These are phyloP conservation scores for Trametes meyenii DNA, from an alignment of 768 basidiomycete genomes.

Conservation along the genomic window DNA sequence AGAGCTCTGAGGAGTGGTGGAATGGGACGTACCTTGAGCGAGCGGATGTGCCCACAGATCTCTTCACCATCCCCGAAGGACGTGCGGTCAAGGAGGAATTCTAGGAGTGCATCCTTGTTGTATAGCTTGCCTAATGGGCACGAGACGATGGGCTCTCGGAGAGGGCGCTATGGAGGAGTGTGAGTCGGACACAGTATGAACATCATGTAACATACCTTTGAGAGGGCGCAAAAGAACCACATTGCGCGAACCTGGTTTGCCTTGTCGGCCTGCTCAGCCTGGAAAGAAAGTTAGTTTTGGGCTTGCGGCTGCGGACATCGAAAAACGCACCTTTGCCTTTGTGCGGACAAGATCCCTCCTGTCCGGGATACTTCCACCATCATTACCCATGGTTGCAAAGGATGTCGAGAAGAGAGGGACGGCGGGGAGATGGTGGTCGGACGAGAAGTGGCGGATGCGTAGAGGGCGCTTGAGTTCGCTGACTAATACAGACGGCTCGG, in stretches of 20 bases:
- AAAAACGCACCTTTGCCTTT: conserved; percentile 61
- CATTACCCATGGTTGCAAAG: conserved; percentile 69
- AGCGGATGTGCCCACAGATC: conserved; percentile 91
- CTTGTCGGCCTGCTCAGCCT: conserved; percentile 88
- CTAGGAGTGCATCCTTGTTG: conserved; percentile 93
- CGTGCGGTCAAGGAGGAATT: conserved; percentile 82
- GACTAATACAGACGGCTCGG: neutral
- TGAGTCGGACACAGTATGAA: neutral
- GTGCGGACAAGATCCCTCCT: conserved; percentile 75
- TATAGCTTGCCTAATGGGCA: conserved; percentile 94
- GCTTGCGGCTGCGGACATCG: neutral
- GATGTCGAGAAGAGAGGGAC: neutral
- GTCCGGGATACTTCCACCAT: conserved; percentile 88
- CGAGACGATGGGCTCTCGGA: conserved; percentile 88
- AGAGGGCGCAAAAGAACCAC: conserved; percentile 94
- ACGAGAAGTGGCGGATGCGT: conserved; percentile 7
- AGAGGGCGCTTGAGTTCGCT: conserved; percentile 4
- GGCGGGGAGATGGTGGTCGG: conserved; percentile 13
- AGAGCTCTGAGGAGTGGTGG: neutral
- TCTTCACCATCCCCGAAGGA: conserved; percentile 89
- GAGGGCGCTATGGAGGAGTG: conserved; percentile 55
- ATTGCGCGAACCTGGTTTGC: conserved; percentile 84
- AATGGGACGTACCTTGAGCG: conserved; percentile 70
- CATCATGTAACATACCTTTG: conserved; percentile 63
- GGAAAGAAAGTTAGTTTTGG: conserved; percentile 11